Evolutionary conservation across 768 basidiomycete species (phyloP).

Genomic region (Cystofilobasidium bisporidii): DNA sequence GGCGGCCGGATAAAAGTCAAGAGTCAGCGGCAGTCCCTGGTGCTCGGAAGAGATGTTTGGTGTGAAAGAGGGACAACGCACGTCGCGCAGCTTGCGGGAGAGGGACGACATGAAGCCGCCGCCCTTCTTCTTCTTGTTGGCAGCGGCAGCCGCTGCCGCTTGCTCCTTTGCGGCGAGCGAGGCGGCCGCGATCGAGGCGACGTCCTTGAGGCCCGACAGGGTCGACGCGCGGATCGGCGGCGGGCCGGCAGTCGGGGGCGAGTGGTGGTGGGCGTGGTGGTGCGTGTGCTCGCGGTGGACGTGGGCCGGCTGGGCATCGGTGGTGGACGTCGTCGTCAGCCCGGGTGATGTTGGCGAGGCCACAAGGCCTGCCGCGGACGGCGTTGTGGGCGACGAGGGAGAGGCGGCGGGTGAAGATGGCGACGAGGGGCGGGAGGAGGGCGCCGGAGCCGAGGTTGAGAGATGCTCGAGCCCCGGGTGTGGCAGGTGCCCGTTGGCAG

Average conservation of each 20-base stretch:
- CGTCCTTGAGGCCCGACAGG: slow-evolving; percentile 8
- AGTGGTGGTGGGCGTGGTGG: slow-evolving; percentile 16
- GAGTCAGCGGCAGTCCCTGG: background rate
- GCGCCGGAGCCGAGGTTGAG: no score
- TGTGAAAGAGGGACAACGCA: background rate
- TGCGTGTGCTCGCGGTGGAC: slow-evolving; percentile 1
- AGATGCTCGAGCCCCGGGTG: no score
- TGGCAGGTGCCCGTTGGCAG: no score
- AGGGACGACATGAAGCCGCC: background rate
- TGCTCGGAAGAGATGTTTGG: background rate
- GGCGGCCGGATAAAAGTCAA: background rate
- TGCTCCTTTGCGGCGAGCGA: background rate
- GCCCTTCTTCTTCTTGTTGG: background rate
- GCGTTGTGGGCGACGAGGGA: no score
- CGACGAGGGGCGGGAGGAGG: no score
- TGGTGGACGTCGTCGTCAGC: background rate
- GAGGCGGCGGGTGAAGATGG: no score
- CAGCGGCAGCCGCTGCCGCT: no score
- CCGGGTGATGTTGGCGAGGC: background rate
- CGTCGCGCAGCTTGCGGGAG: background rate
- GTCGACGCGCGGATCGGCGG: slow-evolving; percentile 24
- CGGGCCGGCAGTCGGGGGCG: slow-evolving; percentile 14
- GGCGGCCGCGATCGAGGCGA: background rate
- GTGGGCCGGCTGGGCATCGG: background rate
- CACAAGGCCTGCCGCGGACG: no score